Conservation (phyloP, 2,329 filamentous ascomycete species). For the Spiromastix sp. region DNA sequence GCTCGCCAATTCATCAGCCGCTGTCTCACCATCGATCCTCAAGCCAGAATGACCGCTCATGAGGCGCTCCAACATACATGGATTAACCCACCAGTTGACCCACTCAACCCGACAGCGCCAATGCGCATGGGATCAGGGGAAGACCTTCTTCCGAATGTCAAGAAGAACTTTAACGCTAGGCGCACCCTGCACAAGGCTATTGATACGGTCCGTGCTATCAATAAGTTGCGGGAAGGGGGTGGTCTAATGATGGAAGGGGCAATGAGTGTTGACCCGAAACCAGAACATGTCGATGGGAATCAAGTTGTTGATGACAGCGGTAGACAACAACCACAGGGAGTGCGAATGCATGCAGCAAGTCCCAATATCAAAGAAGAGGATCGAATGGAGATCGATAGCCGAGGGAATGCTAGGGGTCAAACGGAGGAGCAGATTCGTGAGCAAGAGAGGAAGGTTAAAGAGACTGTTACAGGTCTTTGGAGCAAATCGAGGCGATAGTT, state of each 20-base stretch:
- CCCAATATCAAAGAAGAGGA: conserved; percentile 33
- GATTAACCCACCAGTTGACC: conserved; percentile 48
- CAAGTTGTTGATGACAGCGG: conserved; percentile 30
- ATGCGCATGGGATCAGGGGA: conserved; percentile 29
- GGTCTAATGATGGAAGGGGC: conserved; percentile 54
- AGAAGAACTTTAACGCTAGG: conserved; percentile 61
- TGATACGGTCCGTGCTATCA: conserved; percentile 58
- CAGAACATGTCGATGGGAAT: conserved; percentile 34
- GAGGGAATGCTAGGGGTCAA: conserved; percentile 50
- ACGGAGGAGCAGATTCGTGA: conserved; percentile 52
- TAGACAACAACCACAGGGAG: conserved; percentile 12
- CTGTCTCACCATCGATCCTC: conserved; percentile 84
- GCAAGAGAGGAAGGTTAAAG: conserved; percentile 49
- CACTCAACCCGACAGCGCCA: conserved; percentile 22
- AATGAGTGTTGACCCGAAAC: conserved; percentile 45
- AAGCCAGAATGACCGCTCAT: conserved; percentile 81
- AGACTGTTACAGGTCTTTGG: conserved; percentile 50
- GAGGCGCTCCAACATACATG: conserved; percentile 57
- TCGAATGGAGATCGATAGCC: conserved; percentile 46
- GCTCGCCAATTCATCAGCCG: conserved; percentile 87
- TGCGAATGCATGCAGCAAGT: conserved; percentile 9
- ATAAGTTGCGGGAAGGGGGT: conserved; percentile 53
- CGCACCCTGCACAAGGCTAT: conserved; percentile 57
- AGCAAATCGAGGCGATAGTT: conserved; percentile 20
- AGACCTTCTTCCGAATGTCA: conserved; percentile 54